Evolutionary conservation across 169 alveolate species (phyloP), one percentile per base, ranked within the genome.

Genomic region (Plasmodium fragile): DNA sequence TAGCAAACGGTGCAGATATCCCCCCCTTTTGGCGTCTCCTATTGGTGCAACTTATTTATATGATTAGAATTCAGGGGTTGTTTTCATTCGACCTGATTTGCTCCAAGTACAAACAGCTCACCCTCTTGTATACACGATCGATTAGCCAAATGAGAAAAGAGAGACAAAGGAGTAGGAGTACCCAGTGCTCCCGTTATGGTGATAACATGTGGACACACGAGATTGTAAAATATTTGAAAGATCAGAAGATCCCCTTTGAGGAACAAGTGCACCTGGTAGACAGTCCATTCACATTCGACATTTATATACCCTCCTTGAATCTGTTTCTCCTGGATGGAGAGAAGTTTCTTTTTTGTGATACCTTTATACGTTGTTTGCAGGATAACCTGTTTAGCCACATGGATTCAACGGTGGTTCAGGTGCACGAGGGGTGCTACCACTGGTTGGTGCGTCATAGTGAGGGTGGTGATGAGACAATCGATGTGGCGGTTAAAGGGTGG

Each of bases 201-300:
- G 45, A 55, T 41, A 43, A 85, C 32, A 73, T 77, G 18, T 52
- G 13, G 18, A 85, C 34, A 39, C 28, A 75, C 5, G 53, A n/a
- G 34, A 85, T 85, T 30, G n/a, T 52, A 22, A n/a, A 85, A 4
- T 75, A 45, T 69, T 36, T 85, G 53, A 34, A 85, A 43, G 65
- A 52, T 30, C 53, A 75, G 10, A 16, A 69, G 13, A 45, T 75
- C 13, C 43, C 34, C 25, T 85, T 73, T 85, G 25, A 73, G n/a
- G 69, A 22, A 34, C 43, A 75, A 53, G 18, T 85, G 1, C 55
- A 73, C 10, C 79, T 85, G 69, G 55, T 73, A 75, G 83, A 75
- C 45, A 85, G 93, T 18, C 93, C 93, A 36, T 85, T 85, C 32
- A 85, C 79, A 85, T 85, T 85, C 69, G 82, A 43, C 77, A 41